Base-by-base conservation (phyloP, 352 stramenopile genomes). In the Vaucheria bursata region DNA sequence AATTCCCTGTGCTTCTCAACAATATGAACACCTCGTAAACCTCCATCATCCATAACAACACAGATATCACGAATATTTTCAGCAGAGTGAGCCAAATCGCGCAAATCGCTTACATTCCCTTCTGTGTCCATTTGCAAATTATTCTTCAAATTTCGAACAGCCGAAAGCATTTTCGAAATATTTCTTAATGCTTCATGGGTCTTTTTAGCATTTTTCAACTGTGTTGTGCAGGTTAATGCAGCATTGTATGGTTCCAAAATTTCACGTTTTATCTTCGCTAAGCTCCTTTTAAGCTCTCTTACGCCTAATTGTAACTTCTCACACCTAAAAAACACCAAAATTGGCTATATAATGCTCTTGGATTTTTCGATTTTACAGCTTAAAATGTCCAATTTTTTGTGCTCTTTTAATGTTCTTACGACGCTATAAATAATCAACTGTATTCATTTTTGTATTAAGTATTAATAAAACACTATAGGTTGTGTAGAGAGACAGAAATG, bases 1-100 rank as follows among this genome's bases (percentile, higher is more conserved):
- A 65, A 49, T n/a, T 70, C 64, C 64, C 68, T 74, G 68, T 70
- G 49, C 68, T 70, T 12, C 45, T 59, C 45, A 35, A 68, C 18
- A 59, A 74, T 6, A 29, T 7, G 7, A n/a, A 74, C 8, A 68
- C 8, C 7, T 7, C 29, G 31, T 8, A 71, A 25, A 7, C 68
- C 75, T 29, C 29, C 8, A 74, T 73, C 31, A 7, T 18, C 18
- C 1, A 73, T 8, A 6, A 50, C 8, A n/a, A 53, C 1, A 36
- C 0, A 52, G 32, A 75, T 8, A 31, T 73, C 79, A 59, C 83
- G 79, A 34, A 84, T 45, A 31, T 64, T 80, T 59, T 84, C 68
- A 69, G 74, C 79, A 18, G 79, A 74, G 49, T 82, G 81, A 2
- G 79, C 77, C 31, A 84, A 68, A 68, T 84, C 79, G 7, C 79